Conservation (phyloP, 2,329 filamentous ascomycete species). For the Aspergillus tanneri region DNA sequence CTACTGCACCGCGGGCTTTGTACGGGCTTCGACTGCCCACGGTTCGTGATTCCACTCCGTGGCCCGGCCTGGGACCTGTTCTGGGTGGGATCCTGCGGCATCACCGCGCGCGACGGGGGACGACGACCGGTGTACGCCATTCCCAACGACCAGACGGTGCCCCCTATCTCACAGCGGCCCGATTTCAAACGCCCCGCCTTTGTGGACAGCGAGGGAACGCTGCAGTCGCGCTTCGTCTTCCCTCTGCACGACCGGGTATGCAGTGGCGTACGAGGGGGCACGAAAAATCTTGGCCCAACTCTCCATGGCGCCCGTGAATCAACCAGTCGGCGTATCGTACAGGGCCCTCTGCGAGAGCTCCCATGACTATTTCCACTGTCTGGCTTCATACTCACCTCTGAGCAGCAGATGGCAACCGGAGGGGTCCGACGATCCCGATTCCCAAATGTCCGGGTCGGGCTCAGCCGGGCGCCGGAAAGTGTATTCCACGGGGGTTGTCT, state of each 20-base stretch:
- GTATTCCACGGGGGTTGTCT: neutral
- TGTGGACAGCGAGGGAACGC: neutral
- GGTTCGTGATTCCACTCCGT: too few relatives aligned
- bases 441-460: neutral
- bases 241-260: neutral
- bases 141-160: neutral
- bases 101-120: neutral
- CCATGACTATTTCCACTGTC: neutral
- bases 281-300: neutral
- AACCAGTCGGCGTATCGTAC: neutral
- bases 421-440: neutral
- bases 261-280: constrained; percentile 1
- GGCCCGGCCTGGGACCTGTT: constrained; percentile 6
- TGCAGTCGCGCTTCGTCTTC: neutral
- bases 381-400: neutral
- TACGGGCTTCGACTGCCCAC: too few relatives aligned
- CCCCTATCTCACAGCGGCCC: neutral
- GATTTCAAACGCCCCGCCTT: neutral
- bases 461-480: neutral
- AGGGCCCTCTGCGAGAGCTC: neutral
- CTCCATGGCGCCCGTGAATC: neutral
- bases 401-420: neutral
- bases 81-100: constrained; percentile 3
- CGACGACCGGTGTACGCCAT: neutral
- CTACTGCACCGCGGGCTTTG: too few relatives aligned